Base-by-base conservation (phyloP, 2,329 filamentous ascomycete species). In the Diaporthe eres region DNA sequence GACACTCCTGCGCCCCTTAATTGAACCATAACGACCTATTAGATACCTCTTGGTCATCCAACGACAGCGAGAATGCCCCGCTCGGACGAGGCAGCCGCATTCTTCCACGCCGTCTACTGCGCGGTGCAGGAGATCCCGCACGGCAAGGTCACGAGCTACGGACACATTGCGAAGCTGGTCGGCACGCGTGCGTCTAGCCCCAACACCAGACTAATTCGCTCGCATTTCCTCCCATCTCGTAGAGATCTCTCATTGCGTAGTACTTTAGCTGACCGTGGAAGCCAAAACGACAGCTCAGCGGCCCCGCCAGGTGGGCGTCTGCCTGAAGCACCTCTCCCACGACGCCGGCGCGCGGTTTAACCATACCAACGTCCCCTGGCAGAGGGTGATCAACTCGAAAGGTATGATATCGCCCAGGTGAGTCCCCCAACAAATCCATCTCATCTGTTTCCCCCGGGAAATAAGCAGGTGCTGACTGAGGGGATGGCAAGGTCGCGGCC, bases 91-190 rank as follows among this genome's bases (percentile, higher is more conserved):
- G 93, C 93, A 17, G 88, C 89, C 77, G 89, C 93, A 28, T 96
- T 95, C 87, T 95, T 93, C 84, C 86, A 88, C 86, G 86, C 94
- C 60, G 95, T 98, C 68, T 98, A 98, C 85, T 86, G 88, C 76
- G 95, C 96, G 19, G 91, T 98, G 4, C 94, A 96, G 83, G 92
- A 98, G 83, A 94, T 98, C 44, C 96, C 97, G 0, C 82, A 85
- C 12, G 96, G 96, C 77, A 94, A 90, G 82, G 95, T 98, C 57
- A 98, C 96, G 1, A 94, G 91, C 63, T 98, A 98, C 82, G 95
- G 94, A 3, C 94, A 95, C 82, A 95, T 96, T 77, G 94, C 94
- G 53, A 87, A 85, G 75, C 87, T 96, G 7, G 85, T 96, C 12
- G 94, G 94, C 60, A 94, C 91, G 51, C 94, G 94, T 95, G 85